These are phyloP conservation scores for Aphanomyces stellatus DNA, from an alignment of 352 stramenopile species.

Conservation along the genomic window DNA sequence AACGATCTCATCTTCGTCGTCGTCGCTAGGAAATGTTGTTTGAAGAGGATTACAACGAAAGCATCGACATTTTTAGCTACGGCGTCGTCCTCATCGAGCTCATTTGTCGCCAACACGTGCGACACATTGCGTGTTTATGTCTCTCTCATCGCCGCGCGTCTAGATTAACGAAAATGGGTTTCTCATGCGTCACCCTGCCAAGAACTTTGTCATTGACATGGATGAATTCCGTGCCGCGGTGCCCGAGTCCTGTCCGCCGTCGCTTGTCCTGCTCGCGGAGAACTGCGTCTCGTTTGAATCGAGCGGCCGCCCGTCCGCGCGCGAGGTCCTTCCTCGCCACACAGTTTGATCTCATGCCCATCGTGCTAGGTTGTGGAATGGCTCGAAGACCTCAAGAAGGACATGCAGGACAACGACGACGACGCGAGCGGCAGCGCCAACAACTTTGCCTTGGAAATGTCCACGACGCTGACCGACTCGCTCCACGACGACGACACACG, in stretches of 20 bases:
- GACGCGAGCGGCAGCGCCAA: background rate
- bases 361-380: constrained; percentile 16
- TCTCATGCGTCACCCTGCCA: constrained; percentile 68
- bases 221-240: constrained; percentile 62
- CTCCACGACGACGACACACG: background rate
- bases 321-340: constrained; percentile 16
- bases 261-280: constrained; percentile 50
- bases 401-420: background rate
- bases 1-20: background rate
- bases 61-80: constrained; percentile 79
- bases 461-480: background rate
- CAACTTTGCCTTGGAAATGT: background rate
- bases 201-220: constrained; percentile 59
- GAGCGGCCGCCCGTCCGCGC: constrained; percentile 42
- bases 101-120: constrained; percentile 55
- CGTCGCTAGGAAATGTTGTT: constrained; percentile 21
- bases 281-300: constrained; percentile 74
- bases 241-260: constrained; percentile 44
- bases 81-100: constrained; percentile 84
- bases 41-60: constrained; percentile 40
- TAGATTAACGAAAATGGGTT: constrained; percentile 66
- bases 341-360: too few species aligned
- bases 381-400: constrained; percentile 21
- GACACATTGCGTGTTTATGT: background rate
- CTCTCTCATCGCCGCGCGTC: background rate